Base-by-base conservation (phyloP, 2,329 filamentous ascomycete species). In the Exophiala alcalophila region DNA sequence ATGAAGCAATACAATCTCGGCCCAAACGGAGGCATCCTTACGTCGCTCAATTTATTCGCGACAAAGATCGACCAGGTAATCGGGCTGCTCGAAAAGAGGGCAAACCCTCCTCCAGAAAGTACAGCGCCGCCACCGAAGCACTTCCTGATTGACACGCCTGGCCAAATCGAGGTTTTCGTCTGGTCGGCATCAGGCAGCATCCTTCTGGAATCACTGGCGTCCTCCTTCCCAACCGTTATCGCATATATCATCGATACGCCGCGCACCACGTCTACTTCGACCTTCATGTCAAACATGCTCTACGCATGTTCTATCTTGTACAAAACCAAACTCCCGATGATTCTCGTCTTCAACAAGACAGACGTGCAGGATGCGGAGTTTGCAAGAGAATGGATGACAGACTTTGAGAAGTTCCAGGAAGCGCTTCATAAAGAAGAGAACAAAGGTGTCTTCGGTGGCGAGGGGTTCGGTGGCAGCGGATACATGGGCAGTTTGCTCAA, bases 251-350 rank as follows among this genome's bases (percentile, higher is more conserved):
- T 98, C 65, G 92, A 98, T 66, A 98, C 92, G 2, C 92, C 94
- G 3, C 82, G 92, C 40, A 94, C 90, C 10, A 81, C 85, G 24
- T 94, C 88, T 26, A 97, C 92, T 0, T 90, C 85, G 51, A 98
- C 92, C 0, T 98, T 98, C 68, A 98, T 98, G 92, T 94, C 86
- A 64, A 98, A 98, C 69, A 98, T 98, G 92, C 81, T 98, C 29
- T 98, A 98, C 66, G 92, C 92, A 15, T 97, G 92, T 74, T 94
- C 86, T 47, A 98, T 98, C 53, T 78, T 98, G 11, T 98, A 98
- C 78, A 97, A 97, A 73, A 97, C 91, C 2, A 95, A 94, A 64
- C 74, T 98, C 0, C 92, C 92, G 16, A 98, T 98, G 92, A 94
- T 98, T 40, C 71, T 98, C 5, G 92, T 98, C 8, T 97, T 98